Evolutionary conservation across 306 rosid species (phyloP).

Genomic region (Acmispon strigosus): DNA sequence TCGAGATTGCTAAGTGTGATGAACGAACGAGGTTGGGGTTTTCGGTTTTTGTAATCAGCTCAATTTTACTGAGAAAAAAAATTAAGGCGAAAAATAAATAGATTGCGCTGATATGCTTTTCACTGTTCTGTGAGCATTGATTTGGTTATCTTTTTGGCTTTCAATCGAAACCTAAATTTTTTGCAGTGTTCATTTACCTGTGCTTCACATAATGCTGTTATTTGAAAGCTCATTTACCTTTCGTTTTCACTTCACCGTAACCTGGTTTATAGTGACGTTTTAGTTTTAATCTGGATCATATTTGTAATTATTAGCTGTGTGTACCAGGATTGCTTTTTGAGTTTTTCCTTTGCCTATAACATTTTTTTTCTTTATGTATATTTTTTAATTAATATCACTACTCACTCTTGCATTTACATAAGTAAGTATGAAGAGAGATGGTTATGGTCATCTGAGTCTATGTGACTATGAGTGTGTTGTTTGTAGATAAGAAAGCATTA

Average conservation of each 20-base stretch:
- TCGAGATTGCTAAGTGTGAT: slow-evolving; percentile 30
- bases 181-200: background rate
- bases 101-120: background rate
- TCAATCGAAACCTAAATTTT: background rate
- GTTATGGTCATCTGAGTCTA: background rate
- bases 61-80: slow-evolving; percentile 17
- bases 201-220: slow-evolving; percentile 12
- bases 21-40: slow-evolving; percentile 19
- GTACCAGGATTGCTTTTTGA: no score
- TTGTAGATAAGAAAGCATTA: background rate
- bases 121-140: background rate
- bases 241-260: background rate
- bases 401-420: background rate
- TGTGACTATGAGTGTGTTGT: background rate
- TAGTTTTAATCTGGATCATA: background rate
- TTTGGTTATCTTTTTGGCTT: background rate
- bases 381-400: background rate
- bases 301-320: background rate
- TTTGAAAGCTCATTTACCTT: background rate
- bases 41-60: background rate
- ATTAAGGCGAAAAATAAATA: background rate
- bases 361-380: background rate
- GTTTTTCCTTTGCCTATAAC: no score
- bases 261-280: no score
- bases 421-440: background rate